Evolutionary conservation across 2,329 filamentous ascomycete species (phyloP).

Genomic region (Pseudonectria buxi): DNA sequence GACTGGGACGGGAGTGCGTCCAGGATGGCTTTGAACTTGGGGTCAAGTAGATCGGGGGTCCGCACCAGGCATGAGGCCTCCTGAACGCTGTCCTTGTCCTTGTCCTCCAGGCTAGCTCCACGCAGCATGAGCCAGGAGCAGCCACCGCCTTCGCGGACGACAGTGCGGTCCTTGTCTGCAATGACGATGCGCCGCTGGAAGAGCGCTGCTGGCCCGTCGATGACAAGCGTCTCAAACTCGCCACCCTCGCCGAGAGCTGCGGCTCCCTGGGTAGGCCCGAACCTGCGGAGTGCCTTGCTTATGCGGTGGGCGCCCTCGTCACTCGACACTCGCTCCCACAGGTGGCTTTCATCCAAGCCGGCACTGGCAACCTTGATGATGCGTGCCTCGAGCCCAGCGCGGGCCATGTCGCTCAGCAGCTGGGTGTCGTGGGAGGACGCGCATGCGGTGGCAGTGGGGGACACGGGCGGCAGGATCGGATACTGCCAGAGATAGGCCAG

Average conservation of each 20-base stretch:
- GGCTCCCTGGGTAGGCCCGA: constrained; percentile 62
- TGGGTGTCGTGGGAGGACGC: constrained; percentile 36
- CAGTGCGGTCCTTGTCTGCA: constrained; percentile 41
- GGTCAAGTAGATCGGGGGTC: constrained; percentile 61
- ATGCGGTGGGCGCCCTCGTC: constrained; percentile 39
- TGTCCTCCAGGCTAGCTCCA: constrained; percentile 46
- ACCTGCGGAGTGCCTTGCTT: constrained; percentile 53
- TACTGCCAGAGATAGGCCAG: constrained; percentile 92
- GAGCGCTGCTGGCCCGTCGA: constrained; percentile 67
- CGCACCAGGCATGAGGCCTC: constrained; percentile 31
- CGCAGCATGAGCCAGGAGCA: constrained; percentile 64
- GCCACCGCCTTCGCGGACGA: constrained; percentile 66
- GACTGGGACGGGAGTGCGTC: constrained; percentile 20
- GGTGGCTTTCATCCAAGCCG: constrained; percentile 69
- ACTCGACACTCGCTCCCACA: constrained; percentile 75
- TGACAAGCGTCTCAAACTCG: constrained; percentile 88
- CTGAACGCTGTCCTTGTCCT: constrained; percentile 17
- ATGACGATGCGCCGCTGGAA: constrained; percentile 69
- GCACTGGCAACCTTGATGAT: constrained; percentile 94
- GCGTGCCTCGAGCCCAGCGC: constrained; percentile 71
- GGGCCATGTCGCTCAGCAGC: constrained; percentile 76
- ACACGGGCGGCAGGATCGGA: constrained; percentile 57
- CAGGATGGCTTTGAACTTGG: constrained; percentile 43
- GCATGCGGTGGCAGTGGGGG: constrained; percentile 7
- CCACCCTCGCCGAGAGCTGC: constrained; percentile 80